Percentiles rank a stretch among this genome's conserved stretches.
Conservation (phyloP, 805 yeast genomes). For the Nakazawaea ambrosiae region DNA sequence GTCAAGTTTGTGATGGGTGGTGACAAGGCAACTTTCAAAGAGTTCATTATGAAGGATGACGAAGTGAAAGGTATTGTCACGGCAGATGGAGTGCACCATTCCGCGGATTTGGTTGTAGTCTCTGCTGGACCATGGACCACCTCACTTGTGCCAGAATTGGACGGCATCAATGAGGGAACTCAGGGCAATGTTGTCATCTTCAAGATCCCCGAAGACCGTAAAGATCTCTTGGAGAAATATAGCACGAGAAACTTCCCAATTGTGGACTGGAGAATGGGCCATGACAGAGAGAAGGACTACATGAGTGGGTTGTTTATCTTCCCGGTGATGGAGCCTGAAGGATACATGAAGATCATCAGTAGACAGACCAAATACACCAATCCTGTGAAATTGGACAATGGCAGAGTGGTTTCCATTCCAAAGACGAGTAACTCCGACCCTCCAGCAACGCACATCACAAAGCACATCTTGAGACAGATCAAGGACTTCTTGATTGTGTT, state of each 20-base stretch:
- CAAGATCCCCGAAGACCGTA: constrained; percentile 28
- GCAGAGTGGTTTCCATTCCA: constrained; percentile 23
- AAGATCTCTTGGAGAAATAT: constrained; percentile 26
- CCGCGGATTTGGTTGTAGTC: constrained; percentile 16
- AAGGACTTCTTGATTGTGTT: constrained; percentile 19
- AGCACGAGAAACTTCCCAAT: constrained; percentile 26
- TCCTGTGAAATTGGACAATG: constrained; percentile 17
- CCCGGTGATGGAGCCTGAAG: constrained; percentile 28
- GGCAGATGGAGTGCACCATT: constrained; percentile 16
- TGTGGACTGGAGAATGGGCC: constrained; percentile 22
- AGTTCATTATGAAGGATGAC: constrained; percentile 14
- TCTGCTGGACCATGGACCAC: constrained; percentile 19
- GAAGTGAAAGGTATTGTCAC: constrained; percentile 19
- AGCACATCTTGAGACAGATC: constrained; percentile 20
- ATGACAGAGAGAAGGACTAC: constrained; percentile 17
- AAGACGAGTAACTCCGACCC: constrained; percentile 19
- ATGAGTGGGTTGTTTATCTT: constrained; percentile 27
- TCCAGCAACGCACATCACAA: constrained; percentile 18
- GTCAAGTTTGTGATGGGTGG: constrained; percentile 26
- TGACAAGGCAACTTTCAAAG: constrained; percentile 21
- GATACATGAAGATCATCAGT: constrained; percentile 27
- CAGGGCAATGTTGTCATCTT: constrained; percentile 28
- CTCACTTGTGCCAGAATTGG: constrained; percentile 16
- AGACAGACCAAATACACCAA: constrained; percentile 30
- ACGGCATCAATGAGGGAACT: constrained; percentile 29